Evolutionary conservation across 2,329 filamentous ascomycete genomes (phyloP).

Genomic region (Pseudopithomyces maydicus): DNA sequence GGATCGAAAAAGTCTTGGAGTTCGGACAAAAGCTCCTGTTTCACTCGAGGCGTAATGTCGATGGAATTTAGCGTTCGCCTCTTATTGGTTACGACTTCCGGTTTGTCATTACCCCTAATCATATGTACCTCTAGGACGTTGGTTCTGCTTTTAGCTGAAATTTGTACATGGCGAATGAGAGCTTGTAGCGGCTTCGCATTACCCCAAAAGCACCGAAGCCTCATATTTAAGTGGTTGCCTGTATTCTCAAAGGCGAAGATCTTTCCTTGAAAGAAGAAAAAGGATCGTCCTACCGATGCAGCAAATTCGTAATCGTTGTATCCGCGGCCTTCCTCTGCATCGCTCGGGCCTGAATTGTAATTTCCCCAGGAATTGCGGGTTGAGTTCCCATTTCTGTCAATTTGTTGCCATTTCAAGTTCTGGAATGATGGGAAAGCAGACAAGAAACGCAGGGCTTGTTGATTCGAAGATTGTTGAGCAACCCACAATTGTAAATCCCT

Average conservation of each 20-base stretch:
- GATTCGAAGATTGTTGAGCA: background rate
- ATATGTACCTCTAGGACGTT: background rate
- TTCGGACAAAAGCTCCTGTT: background rate
- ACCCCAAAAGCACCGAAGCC: background rate
- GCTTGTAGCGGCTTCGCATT: background rate
- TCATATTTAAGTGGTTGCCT: background rate
- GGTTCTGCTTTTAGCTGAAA: background rate
- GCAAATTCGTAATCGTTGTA: background rate
- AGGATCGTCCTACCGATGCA: background rate
- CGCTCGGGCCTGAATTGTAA: no score
- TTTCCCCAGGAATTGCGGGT: no score
- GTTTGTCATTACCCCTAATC: background rate
- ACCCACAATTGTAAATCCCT: background rate
- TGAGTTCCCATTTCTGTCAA: no score
- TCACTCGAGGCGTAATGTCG: background rate
- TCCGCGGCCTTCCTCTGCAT: background rate
- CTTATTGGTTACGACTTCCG: background rate
- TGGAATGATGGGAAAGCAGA: background rate
- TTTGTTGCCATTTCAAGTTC: background rate
- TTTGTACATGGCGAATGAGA: background rate
- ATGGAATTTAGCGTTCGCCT: background rate
- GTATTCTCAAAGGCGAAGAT: background rate
- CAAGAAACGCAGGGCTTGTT: background rate
- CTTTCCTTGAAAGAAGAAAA: constrained; percentile 3
- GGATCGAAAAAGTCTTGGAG: background rate